Evolutionary conservation across 306 rosid species (phyloP).

Genomic region (Corylus avellana): DNA sequence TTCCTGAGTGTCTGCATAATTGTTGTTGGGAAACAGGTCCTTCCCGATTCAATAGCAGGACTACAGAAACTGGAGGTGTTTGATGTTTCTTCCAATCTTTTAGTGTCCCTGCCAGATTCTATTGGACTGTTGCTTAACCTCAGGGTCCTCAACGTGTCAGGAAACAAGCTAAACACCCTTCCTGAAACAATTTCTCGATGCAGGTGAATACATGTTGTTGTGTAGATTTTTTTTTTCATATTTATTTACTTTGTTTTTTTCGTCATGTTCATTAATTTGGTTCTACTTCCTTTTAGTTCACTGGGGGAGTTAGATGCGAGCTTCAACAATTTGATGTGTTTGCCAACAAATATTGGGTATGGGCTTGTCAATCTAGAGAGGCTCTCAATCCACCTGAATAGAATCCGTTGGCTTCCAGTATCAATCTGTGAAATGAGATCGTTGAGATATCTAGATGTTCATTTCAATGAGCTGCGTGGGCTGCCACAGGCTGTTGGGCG

Average conservation of each 20-base stretch:
- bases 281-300: constrained; percentile 31
- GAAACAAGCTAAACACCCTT: constrained; percentile 45
- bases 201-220: constrained; percentile 35
- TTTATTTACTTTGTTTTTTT: neutral
- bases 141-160: constrained; percentile 43
- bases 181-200: constrained; percentile 52
- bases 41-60: constrained; percentile 52
- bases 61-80: constrained; percentile 47
- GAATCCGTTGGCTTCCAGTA: constrained; percentile 48
- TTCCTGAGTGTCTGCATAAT: neutral
- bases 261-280: neutral
- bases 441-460: constrained; percentile 52
- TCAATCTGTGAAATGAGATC: constrained; percentile 59
- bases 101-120: constrained; percentile 41
- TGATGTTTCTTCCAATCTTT: constrained; percentile 46
- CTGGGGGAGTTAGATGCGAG: constrained; percentile 51
- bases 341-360: constrained; percentile 48
- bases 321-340: constrained; percentile 49
- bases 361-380: constrained; percentile 49
- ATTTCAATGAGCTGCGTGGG: constrained; percentile 58
- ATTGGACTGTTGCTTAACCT: constrained; percentile 49
- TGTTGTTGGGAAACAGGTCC: constrained; percentile 34
- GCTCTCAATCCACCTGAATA: constrained; percentile 47
- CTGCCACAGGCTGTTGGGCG: constrained; percentile 49
- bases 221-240: neutral